Evolutionary conservation across 345 rosid genomes (phyloP).

Genomic region (Cochlearia excelsa): DNA sequence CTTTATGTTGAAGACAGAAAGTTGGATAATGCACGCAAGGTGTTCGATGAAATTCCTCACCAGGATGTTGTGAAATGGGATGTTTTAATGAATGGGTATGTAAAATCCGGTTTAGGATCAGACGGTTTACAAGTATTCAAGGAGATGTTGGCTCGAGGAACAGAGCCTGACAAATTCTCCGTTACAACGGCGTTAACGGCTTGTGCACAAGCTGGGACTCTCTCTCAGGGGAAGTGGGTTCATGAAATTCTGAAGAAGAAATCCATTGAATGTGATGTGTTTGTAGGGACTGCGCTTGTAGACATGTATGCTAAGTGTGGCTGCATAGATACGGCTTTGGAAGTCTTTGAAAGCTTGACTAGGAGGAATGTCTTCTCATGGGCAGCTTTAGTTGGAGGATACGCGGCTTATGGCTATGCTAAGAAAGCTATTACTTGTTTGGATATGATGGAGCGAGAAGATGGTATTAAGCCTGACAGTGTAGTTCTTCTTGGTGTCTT

Average conservation of each 20-base stretch:
- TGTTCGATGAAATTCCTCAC: conserved; percentile 55
- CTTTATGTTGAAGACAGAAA: conserved; percentile 31
- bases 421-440: conserved; percentile 44
- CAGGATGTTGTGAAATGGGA: conserved; percentile 55
- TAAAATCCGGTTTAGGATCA: conserved; percentile 34
- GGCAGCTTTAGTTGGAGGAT: conserved; percentile 57
- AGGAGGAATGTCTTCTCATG: conserved; percentile 51
- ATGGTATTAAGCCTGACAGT: conserved; percentile 46
- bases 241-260: conserved; percentile 45
- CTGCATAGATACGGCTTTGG: conserved; percentile 41
- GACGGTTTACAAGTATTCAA: conserved; percentile 41
- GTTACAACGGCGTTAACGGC: conserved; percentile 49
- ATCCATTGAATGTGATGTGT: conserved; percentile 40
- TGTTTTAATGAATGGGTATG: conserved; percentile 53
- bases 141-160: conserved; percentile 45
- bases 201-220: conserved; percentile 54
- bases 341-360: conserved; percentile 45
- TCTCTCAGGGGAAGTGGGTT: conserved; percentile 56
- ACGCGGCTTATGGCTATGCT: conserved; percentile 46
- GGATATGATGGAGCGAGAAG: conserved; percentile 42
- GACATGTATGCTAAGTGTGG: conserved; percentile 70
- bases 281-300: conserved; percentile 52
- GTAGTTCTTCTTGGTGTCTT: conserved; percentile 52
- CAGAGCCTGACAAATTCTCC: conserved; percentile 51
- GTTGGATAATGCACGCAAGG: conserved; percentile 39